Conservation (phyloP, 768 basidiomycete species). For the Rhodotorula taiwanensis region DNA sequence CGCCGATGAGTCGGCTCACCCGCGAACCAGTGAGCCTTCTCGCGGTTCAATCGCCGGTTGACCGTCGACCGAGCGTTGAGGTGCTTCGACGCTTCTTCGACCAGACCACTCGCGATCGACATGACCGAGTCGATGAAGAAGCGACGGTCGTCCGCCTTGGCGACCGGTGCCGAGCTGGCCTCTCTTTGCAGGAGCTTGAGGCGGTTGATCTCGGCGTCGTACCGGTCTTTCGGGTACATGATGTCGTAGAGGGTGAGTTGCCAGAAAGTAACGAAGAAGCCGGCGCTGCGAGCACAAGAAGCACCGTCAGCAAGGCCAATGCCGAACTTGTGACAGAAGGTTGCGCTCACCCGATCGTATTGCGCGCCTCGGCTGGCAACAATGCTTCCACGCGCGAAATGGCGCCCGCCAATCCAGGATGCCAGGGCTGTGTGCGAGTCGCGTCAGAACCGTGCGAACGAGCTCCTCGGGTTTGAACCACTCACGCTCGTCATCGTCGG, state of each 20-base stretch:
- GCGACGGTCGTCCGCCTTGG: constrained; percentile 21
- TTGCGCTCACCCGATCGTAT: constrained; percentile 62
- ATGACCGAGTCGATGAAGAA: constrained; percentile 16
- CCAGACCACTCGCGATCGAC: constrained; percentile 18
- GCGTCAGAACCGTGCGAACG: no score
- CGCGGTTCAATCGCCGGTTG: constrained; percentile 38
- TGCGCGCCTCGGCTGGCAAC: constrained; percentile 57
- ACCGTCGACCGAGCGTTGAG: constrained; percentile 44
- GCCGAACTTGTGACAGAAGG: background rate
- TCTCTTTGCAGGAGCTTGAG: constrained; percentile 46
- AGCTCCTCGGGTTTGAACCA: no score
- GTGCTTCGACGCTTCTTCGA: constrained; percentile 22
- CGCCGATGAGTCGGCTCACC: no score
- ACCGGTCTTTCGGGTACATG: constrained; percentile 64
- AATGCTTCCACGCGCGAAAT: constrained; percentile 71
- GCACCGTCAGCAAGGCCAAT: constrained; percentile 19
- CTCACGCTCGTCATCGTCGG: no score
- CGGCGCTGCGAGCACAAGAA: constrained; percentile 54
- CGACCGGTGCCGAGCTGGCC: constrained; percentile 1
- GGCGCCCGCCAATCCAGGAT: constrained; percentile 62
- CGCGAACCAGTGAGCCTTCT: constrained; percentile 30
- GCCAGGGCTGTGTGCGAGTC: constrained; percentile 54
- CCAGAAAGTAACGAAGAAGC: constrained; percentile 95
- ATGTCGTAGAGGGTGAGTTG: constrained; percentile 88
- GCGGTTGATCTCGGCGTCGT: constrained; percentile 65